Percentiles rank a stretch among this genome's conserved stretches.
Evolutionary conservation across 306 rosid genomes (phyloP).

Genomic region (Gynostemma pentaphyllum): DNA sequence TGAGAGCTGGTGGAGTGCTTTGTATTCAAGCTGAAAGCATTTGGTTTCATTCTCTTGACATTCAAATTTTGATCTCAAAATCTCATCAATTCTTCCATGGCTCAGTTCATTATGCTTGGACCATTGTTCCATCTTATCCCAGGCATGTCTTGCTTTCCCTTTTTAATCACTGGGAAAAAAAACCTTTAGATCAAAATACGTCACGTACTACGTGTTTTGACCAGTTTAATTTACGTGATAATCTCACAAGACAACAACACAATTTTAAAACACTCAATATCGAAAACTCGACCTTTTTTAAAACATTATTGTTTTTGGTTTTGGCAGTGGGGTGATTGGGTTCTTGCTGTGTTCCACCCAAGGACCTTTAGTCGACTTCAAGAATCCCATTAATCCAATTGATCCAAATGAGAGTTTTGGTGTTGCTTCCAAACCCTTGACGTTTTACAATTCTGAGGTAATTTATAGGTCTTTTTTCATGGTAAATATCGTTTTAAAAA

Average conservation of each 20-base stretch:
- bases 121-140: conserved; percentile 59
- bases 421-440: conserved; percentile 37
- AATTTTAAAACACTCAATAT: too few relatives aligned
- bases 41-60: conserved; percentile 34
- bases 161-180: too few relatives aligned
- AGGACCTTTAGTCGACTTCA: conserved; percentile 51
- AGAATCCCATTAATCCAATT: conserved; percentile 39
- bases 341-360: conserved; percentile 64
- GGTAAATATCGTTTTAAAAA: too few relatives aligned
- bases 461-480: not conserved
- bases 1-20: conserved; percentile 45
- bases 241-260: too few relatives aligned
- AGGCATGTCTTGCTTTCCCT: conserved; percentile 22
- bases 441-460: conserved; percentile 60
- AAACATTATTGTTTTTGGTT: not conserved
- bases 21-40: conserved; percentile 64
- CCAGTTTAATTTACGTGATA: too few relatives aligned
- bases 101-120: conserved; percentile 59
- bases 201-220: too few relatives aligned
- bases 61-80: conserved; percentile 23
- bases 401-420: conserved; percentile 23
- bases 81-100: conserved; percentile 41
- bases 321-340: conserved; percentile 58
- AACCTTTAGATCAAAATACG: too few relatives aligned
- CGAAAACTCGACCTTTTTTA: not conserved